phyloP scores from a whole-genome alignment of 164 flowering plant species.

The Hamamelis virginiana region DNA sequence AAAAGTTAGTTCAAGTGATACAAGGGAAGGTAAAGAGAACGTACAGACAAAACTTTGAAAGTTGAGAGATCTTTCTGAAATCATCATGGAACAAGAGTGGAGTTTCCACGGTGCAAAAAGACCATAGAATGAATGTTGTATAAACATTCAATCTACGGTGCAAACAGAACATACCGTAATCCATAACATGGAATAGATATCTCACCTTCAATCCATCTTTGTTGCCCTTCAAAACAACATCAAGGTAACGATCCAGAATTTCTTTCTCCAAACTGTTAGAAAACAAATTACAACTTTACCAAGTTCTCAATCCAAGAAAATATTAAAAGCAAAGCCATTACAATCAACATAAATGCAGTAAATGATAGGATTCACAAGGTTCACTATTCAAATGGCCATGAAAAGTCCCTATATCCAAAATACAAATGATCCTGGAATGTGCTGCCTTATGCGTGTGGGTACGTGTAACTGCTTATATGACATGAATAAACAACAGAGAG shows the following conservation, averaged over 20 bases:
- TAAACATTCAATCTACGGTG: not conserved
- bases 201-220: conserved; percentile 93
- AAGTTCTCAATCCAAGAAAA: not conserved
- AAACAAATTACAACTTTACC: conserved; percentile 3
- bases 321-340: not conserved
- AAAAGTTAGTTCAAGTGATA: not conserved
- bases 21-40: not conserved
- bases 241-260: conserved; percentile 90
- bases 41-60: not conserved
- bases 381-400: not conserved
- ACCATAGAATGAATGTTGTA: not conserved
- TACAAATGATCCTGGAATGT: not conserved
- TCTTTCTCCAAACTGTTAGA: conserved; percentile 88
- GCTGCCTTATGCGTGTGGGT: not conserved
- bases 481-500: not conserved
- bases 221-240: conserved; percentile 89
- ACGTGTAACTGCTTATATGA: no score
- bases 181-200: conserved; percentile 1
- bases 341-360: not conserved
- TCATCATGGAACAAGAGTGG: no score
- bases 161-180: conserved; percentile 1
- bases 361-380: not conserved
- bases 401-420: not conserved
- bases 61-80: no score
- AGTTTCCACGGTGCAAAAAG: no score